These are phyloP conservation scores for Vigna unguiculata DNA, from an alignment of 306 rosid genomes.

Conservation along the genomic window DNA sequence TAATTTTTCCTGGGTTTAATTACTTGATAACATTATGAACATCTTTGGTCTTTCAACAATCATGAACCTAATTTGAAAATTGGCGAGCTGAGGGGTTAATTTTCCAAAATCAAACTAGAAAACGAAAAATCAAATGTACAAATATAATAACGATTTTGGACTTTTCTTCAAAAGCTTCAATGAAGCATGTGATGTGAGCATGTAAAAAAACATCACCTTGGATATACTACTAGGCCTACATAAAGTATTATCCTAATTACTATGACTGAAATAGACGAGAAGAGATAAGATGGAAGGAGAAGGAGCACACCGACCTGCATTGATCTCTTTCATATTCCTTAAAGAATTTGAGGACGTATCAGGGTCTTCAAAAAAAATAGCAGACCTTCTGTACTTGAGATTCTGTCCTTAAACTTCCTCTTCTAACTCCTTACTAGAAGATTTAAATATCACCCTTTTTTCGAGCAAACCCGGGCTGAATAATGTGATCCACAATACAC, in stretches of 20 bases:
- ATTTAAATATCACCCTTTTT: conserved; percentile 57
- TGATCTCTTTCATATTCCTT: conserved; percentile 27
- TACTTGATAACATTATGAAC: too few species aligned
- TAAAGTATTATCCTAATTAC: conserved; percentile 9
- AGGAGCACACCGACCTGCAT: background rate
- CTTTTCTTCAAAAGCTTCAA: conserved; percentile 24
- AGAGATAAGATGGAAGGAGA: conserved; percentile 2
- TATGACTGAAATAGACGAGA: conserved; percentile 5
- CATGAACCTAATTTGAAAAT: background rate
- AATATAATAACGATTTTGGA: conserved; percentile 13
- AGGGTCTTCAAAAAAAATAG: conserved; percentile 15
- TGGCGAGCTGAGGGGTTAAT: background rate
- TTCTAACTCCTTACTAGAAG: conserved; percentile 24
- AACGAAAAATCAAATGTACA: conserved; percentile 32
- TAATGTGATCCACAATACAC: conserved; percentile 45
- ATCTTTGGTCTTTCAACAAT: background rate
- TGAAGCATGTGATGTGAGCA: conserved; percentile 21
- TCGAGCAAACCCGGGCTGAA: conserved; percentile 90
- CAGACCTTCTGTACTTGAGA: conserved; percentile 12
- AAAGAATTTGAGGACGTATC: conserved; percentile 3
- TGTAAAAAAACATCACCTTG: conserved; percentile 4
- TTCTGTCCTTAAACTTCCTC: conserved; percentile 38
- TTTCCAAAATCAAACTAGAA: conserved; percentile 21
- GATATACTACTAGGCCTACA: background rate
- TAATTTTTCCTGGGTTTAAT: too few species aligned